A percentile compares a stretch with the other conserved stretches of the same genome.
These are phyloP conservation scores for Biscogniauxia mediterranea DNA, from an alignment of 2,329 filamentous ascomycete species.

Conservation along the genomic window DNA sequence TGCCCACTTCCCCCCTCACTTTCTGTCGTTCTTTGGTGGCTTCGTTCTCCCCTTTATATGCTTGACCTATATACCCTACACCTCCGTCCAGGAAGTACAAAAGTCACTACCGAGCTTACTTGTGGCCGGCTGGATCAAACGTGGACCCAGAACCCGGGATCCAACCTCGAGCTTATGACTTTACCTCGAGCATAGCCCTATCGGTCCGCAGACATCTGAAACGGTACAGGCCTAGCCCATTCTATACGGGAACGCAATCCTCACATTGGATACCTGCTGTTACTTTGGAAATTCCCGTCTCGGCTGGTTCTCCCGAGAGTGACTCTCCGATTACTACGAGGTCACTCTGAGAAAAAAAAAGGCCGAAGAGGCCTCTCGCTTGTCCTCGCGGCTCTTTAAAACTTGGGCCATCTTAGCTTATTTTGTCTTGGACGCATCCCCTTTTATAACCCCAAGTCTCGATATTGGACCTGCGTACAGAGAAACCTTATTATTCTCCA, in stretches of 20 bases:
- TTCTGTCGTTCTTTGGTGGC: neutral
- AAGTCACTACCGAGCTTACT: conserved; percentile 6
- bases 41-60: neutral
- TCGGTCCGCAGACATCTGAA: conserved; percentile 14
- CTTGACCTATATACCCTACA: neutral
- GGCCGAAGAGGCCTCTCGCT: neutral
- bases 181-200: conserved; percentile 10
- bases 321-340: neutral
- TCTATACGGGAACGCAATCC: conserved; percentile 4
- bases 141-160: conserved; percentile 8
- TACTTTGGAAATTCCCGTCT: conserved; percentile 1
- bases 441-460: neutral
- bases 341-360: neutral
- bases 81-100: neutral
- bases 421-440: neutral
- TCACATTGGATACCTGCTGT: conserved; percentile 4
- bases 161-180: conserved; percentile 11
- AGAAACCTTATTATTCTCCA: neutral
- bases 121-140: conserved; percentile 10
- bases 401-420: neutral
- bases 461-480: neutral
- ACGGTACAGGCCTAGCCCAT: conserved; percentile 10
- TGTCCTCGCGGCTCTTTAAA: neutral
- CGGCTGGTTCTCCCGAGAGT: conserved; percentile 5
- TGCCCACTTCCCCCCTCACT: neutral